Evolutionary conservation across 75 land plant genomes (phyloP), one percentile per base, ranked within the genome.

Genomic region (Ceratopteris richardii): DNA sequence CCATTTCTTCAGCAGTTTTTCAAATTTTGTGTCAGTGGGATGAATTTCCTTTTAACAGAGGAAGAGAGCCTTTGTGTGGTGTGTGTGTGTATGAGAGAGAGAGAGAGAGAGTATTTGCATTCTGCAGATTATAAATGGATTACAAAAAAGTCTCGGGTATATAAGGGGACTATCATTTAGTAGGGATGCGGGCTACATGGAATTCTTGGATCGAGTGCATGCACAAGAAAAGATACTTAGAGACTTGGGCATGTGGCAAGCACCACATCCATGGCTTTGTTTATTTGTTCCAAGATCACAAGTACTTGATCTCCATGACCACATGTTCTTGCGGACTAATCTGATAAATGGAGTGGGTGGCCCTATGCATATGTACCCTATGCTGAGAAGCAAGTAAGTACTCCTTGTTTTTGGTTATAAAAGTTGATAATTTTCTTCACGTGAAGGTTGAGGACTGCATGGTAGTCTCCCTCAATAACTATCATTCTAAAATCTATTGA

Each of bases 201-300:
- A 79, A 21, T 85, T 85, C 58, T 66, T 85, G 22, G 66, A 85
- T 44, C 58, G 89, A 30, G 86, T 82, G 0, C 68, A 65, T 40
- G 54, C 29, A 10, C 86, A 73, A 41, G 88, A 85, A 62, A 0
- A 58, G 57, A 58, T 61, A 28, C 76, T 85, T 33, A 31, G 84
- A 46, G 80, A 76, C 2, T 61, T 24, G 0, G 62, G 66, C 22
- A 39, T 65, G 11, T 85, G 88, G 86, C 79, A 85, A 2, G 87
- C 82, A 14, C 87, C 88, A 23, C 88, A 85, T 57, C 88, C 88
- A 31, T 85, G 88, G 88, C 60, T 85, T 0, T 75, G 72, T 44
- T 61, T 85, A 28, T 82, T 76, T 50, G 69, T 85, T 4, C 86
- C 88, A 3, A 66, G 50, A 37, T 61, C 73, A 41, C 44, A 61